A percentile compares a stretch with the other conserved stretches of the same genome.
These are phyloP conservation scores for Camelina neglecta DNA, from an alignment of 345 rosid species.

Conservation along the genomic window DNA sequence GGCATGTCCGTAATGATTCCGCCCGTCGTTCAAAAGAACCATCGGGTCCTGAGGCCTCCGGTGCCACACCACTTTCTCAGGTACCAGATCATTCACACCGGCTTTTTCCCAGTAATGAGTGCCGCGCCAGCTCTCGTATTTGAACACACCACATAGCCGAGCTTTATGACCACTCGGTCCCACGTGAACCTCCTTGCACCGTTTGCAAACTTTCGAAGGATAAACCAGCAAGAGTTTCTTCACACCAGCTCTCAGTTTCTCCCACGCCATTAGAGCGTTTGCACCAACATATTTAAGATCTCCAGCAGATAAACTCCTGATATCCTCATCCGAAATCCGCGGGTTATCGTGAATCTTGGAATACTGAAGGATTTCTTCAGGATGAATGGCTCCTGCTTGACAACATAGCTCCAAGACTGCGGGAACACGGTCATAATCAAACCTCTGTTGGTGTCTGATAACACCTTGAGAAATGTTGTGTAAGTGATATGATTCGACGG, in stretches of 20 bases:
- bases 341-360: slow-evolving; percentile 29
- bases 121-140: slow-evolving; percentile 78
- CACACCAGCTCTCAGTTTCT: slow-evolving; percentile 61
- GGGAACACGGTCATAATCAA: slow-evolving; percentile 78
- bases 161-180: slow-evolving; percentile 92
- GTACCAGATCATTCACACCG: slow-evolving; percentile 73
- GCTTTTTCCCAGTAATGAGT: slow-evolving; percentile 85
- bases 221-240: slow-evolving; percentile 64
- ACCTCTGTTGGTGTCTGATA: slow-evolving; percentile 71
- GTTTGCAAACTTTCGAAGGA: slow-evolving; percentile 75
- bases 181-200: slow-evolving; percentile 81
- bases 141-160: slow-evolving; percentile 80
- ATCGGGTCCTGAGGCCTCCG: slow-evolving; percentile 78
- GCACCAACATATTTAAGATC: slow-evolving; percentile 56
- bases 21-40: slow-evolving; percentile 66
- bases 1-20: slow-evolving; percentile 80
- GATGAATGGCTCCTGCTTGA: slow-evolving; percentile 76
- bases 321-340: slow-evolving; percentile 39
- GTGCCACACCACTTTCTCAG: slow-evolving; percentile 79
- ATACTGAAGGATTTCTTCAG: slow-evolving; percentile 37
- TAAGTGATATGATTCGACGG: slow-evolving; percentile 71
- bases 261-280: slow-evolving; percentile 76
- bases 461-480: slow-evolving; percentile 61
- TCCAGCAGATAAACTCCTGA: slow-evolving; percentile 47
- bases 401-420: slow-evolving; percentile 84